Base-by-base conservation (phyloP, 306 rosid genomes). In the Betula pendula region DNA sequence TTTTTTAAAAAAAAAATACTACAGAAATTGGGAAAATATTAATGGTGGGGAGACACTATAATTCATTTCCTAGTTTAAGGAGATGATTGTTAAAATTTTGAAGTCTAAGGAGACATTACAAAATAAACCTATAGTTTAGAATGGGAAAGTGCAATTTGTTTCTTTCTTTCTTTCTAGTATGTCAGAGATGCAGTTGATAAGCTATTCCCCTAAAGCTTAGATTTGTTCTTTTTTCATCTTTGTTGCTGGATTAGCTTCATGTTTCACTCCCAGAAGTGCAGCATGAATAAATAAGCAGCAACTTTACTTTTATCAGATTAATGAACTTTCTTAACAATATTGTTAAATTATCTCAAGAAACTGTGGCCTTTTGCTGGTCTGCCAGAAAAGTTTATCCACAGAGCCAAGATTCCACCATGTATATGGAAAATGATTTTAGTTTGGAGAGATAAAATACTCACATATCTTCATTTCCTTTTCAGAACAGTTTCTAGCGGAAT, bases 401-500 rank as follows among this genome's bases (percentile, higher is more conserved):
- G 45, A 9, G 33, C 50, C 45, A 42, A 81, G 50, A 69, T 73
- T 75, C 40, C 27, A 29, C 70, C 29, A 16, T 72, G 52, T 20
- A 40, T 40, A 58, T 60, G 69, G 75, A 58, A 22, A 33, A 49
- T 8, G 55, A 35, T 38, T 38, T 19, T 70, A 48, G 38, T 59
- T 69, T 70, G 66, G 43, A 62, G 12, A 20, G 43, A 71, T 77
- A 82, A 79, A 82, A 69, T 75, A 42, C 79, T 87, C 81, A 85
- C 86, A 80, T 71, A 51, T 70, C 72, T 76, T 59, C 56, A 40
- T 86, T 81, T 75, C 88, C 75, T 77, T 86, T 90, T 81, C 97
- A 95, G 98, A 90, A 95, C 98, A 87, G 97, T 92, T 80, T 95
- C 98, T 79, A 95, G 98, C 77, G 98, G 98, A 56, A 94, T 94